Evolutionary conservation across 108 stramenopile genomes (phyloP).

Genomic region (Stephanodiscus minutulus): DNA sequence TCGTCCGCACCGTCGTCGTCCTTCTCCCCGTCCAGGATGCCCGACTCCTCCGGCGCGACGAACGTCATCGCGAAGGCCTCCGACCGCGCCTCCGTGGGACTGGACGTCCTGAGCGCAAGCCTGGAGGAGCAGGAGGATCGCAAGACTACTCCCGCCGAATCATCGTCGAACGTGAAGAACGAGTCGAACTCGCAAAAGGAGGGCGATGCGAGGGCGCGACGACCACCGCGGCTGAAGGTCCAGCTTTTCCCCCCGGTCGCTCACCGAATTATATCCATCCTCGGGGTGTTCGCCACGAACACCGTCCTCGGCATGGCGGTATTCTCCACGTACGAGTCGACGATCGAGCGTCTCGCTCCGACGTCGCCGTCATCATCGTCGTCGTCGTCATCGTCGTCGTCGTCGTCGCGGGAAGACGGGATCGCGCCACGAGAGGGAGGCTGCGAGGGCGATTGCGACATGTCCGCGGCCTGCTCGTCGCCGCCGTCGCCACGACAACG

Average conservation of each 20-base stretch:
- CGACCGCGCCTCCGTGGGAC: constrained; percentile 65
- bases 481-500: too few relatives aligned
- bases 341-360: constrained; percentile 35
- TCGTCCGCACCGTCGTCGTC: too few relatives aligned
- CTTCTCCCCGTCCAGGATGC: too few relatives aligned
- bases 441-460: not conserved
- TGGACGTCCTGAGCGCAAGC: constrained; percentile 55
- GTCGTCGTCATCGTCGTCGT: too few relatives aligned
- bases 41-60: constrained; percentile 2
- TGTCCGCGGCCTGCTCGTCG: too few relatives aligned
- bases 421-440: not conserved
- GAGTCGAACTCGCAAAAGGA: too few relatives aligned
- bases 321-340: constrained; percentile 62
- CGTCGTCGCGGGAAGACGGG: not conserved
- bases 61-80: constrained; percentile 55
- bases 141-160: too few relatives aligned
- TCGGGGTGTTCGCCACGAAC: constrained; percentile 50
- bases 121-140: constrained; percentile 18
- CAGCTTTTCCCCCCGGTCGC: too few relatives aligned
- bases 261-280: constrained; percentile 15
- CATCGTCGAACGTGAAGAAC: too few relatives aligned
- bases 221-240: too few relatives aligned
- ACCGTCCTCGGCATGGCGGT: constrained; percentile 69
- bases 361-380: too few relatives aligned
- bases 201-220: too few relatives aligned